phyloP scores from a whole-genome alignment of 2,329 filamentous ascomycete genomes.

The Aspergillus spinulosporus region DNA sequence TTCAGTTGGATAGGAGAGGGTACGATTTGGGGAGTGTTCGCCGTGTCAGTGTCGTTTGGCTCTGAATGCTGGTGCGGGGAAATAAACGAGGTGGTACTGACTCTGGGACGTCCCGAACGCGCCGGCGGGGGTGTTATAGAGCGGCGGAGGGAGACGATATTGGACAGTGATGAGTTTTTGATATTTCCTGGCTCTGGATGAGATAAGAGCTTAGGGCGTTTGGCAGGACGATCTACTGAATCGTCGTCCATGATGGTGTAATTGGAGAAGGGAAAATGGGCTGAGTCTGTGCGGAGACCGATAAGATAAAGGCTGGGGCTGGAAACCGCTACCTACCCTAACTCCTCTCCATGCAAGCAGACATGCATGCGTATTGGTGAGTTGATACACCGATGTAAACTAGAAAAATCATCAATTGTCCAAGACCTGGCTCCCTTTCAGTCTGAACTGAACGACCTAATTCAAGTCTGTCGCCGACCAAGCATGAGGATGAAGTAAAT shows the following conservation, averaged over 20 bases:
- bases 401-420: background rate
- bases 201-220: conserved; percentile 16
- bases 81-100: background rate
- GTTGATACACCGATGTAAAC: background rate
- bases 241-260: conserved; percentile 9
- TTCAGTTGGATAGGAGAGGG: conserved; percentile 72
- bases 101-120: conserved; percentile 9
- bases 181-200: background rate
- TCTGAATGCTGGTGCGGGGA: background rate
- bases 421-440: background rate
- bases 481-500: background rate
- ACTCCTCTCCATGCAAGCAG: background rate
- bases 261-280: conserved; percentile 4
- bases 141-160: conserved; percentile 31
- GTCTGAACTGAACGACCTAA: background rate
- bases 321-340: background rate
- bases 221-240: conserved; percentile 12
- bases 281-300: background rate
- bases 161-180: background rate
- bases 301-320: conserved; percentile 5
- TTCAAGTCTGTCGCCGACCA: background rate
- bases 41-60: background rate
- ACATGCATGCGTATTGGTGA: background rate
- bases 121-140: conserved; percentile 30
- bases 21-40: conserved; percentile 26